Evolutionary conservation across 2,329 filamentous ascomycete species (phyloP), one percentile per base, ranked within the genome.

Genomic region (Lithohypha guttulata): DNA sequence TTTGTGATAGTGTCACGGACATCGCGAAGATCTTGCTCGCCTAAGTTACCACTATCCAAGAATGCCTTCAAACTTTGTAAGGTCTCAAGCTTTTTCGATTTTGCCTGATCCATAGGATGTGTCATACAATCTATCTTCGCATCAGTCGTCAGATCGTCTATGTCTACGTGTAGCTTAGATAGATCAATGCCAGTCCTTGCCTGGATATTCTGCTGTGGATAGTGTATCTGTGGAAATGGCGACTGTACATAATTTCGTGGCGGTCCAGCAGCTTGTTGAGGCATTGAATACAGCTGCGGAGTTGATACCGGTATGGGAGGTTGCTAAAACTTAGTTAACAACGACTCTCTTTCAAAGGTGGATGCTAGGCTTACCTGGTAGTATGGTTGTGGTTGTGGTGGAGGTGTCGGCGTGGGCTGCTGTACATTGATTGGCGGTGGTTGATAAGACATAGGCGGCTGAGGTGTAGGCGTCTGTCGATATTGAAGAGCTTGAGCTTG

Each of bases 131-230:
- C 49, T 22, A 51, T 53, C 27, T 51, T 51, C 8, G 50, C 49
- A 38, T 51, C 50, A 3, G 46, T 49, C 2, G 47, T 51, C 3
- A 53, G 45, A 29, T 53, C 45, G 29, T 53, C 50, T 25, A 53
- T 77, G 64, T 95, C 86, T 65, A 73, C 75, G 63, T 84, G 85
- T 60, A 96, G 70, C 55, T 77, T 74, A 55, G 83, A 79, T 66
- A 82, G 67, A 64, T 75, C 62, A 36, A 65, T 55, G 27, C 42
- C 33, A 33, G 60, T 59, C 38, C 61, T 57, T 20, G 56, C 51
- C 47, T 39, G 35, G 8, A 4, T 27, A 31, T 30, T 31, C n/a
- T 20, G 35, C 20, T 18, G 31, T n/a, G 14, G 31, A 21, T 19
- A 34, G 17, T 18, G 20, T 19, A 18, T 19, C 3, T 22, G 15